Base-by-base conservation (phyloP, 2,329 filamentous ascomycete genomes). In the Cladorrhinum sp. region DNA sequence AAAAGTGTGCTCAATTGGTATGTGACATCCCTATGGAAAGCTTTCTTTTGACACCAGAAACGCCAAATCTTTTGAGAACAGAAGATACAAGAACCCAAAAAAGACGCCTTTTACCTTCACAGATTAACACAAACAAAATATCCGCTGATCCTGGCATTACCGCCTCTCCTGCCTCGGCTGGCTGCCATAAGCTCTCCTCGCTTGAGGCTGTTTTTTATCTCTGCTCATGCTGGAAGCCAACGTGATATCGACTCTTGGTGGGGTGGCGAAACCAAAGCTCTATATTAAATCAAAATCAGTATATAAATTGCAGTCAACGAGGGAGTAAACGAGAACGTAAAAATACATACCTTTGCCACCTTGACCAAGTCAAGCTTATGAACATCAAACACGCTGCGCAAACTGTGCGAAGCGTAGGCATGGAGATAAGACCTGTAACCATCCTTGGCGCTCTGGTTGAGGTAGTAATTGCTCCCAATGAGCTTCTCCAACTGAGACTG, bases 381-480 rank as follows among this genome's bases (percentile, higher is more conserved):
- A 57, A 96, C 86, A 73, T 93, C 90, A 72, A 93, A 96, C 38
- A 96, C 88, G n/a, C 86, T 89, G 25, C 91, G 85, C 61, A 95
- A 79, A 67, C 85, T 88, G 76, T 93, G 95, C 61, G 88, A 92
- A 22, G 93, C 92, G 72, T 99, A 99, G 0, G 95, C 93, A 74
- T 98, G 92, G 23, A 99, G 83, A 74, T 99, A 99, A 20, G 90
- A 91, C 62, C 91, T 85, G 79, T 95, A 96, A 3, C 91, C 86
- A 64, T 88, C 86, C 77, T 88, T 89, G 63, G 86, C 86, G 68
- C 81, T 85, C 84, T 96, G 95, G 79, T 97, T 95, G 61, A 99
- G 83, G 75, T 97, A 97, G 80, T 98, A 98, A 77, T 99, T 98
- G 74, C 95, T 90, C 27, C 85, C 86, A 69, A 99, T 96, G 66